Base-by-base conservation (phyloP, 805 yeast species). In the Kuraishia capsulata region DNA sequence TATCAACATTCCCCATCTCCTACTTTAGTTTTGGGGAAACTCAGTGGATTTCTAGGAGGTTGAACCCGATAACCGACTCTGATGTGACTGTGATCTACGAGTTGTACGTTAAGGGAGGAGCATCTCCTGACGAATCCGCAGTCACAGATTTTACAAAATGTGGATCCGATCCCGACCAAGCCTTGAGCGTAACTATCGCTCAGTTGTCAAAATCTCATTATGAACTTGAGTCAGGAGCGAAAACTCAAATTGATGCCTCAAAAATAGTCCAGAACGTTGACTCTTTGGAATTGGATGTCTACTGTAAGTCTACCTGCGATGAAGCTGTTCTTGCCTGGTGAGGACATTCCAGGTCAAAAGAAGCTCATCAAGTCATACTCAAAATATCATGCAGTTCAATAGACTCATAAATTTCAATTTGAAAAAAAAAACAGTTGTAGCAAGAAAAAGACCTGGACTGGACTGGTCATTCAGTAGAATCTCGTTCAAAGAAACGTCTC, bases 291-390 rank as follows among this genome's bases (percentile, higher is more conserved):
- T 13, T 28, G 17, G 31, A 28, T 17, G 31, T 28, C 14, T 28
- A 28, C 31, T 28, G 31, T 28, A 28, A 28, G 31, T 9, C 17
- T 11, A 11, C 31, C 6, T 40, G 77, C 69, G 28, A 80, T 79
- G 43, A 73, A 69, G 56, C 63, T 62, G 30, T 67, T 73, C 50
- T 73, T 72, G 49, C 75, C 80, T 43, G 69, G 81, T 51, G 81
- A 75, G 57, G 73, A 71, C n/a, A n/a, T n/a, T n/a, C n/a, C n/a
- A n/a, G n/a, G n/a, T n/a, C n/a, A n/a, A n/a, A n/a, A n/a, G n/a
- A n/a, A n/a, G n/a, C n/a, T n/a, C n/a, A n/a, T n/a, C n/a, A n/a
- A n/a, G n/a, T n/a, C n/a, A n/a, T n/a, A n/a, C n/a, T n/a, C n/a
- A n/a, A n/a, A n/a, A n/a, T n/a, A n/a, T n/a, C n/a, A n/a, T n/a